Evolutionary conservation across 2,329 filamentous ascomycete genomes (phyloP).

Genomic region (Hymenoscyphus albidus): DNA sequence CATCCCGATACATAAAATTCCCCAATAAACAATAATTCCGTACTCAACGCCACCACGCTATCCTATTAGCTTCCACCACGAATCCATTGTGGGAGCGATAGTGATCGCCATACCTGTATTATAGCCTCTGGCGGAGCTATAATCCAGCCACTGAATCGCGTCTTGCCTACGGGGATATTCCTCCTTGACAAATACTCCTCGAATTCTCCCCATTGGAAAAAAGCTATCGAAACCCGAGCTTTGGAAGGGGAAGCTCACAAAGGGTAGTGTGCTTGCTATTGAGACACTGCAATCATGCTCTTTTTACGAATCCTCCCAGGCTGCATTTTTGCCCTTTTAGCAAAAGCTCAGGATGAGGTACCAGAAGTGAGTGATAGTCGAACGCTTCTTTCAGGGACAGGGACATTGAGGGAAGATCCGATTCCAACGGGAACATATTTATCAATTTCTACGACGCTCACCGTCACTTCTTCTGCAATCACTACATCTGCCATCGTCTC

Average conservation of each 20-base stretch:
- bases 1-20: constrained; percentile 2
- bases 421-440: constrained; percentile 40
- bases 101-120: neutral
- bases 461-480: constrained; percentile 26
- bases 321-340: constrained; percentile 33
- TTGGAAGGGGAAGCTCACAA: neutral
- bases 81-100: neutral
- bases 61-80: neutral
- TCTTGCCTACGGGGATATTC: neutral
- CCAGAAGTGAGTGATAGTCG: constrained; percentile 15
- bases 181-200: neutral
- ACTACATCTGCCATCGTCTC: constrained; percentile 28
- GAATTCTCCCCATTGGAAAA: neutral
- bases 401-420: constrained; percentile 23
- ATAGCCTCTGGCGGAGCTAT: neutral
- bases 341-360: constrained; percentile 21
- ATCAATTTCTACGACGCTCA: constrained; percentile 37
- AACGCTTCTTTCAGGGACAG: constrained; percentile 20
- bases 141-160: neutral
- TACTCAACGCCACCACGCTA: neutral
- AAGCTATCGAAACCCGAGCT: neutral
- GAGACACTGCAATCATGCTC: constrained; percentile 22
- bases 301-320: constrained; percentile 23
- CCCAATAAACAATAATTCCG: neutral
- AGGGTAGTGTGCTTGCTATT: neutral